These are phyloP conservation scores for Ophiostoma angusticollis DNA, from an alignment of 2,329 filamentous ascomycete genomes.

Conservation along the genomic window DNA sequence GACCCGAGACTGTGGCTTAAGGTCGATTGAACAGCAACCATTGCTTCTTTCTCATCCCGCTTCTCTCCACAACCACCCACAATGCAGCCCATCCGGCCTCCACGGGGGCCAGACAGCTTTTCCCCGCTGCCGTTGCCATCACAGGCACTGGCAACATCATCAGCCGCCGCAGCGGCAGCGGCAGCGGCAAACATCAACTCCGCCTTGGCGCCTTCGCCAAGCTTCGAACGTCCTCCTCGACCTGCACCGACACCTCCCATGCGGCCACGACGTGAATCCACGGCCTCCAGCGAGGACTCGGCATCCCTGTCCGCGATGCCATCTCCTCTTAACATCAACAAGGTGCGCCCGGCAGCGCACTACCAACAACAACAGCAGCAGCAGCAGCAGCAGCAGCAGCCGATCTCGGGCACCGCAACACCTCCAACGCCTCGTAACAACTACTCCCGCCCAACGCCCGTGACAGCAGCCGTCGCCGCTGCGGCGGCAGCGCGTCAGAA, in stretches of 20 bases:
- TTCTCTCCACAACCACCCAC: conserved; percentile 18
- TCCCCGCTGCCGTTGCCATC: conserved; percentile 31
- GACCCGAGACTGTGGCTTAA: too few species aligned
- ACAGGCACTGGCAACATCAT: neutral
- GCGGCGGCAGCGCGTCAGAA: conserved; percentile 11
- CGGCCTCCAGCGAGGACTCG: conserved; percentile 32
- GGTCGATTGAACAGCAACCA: too few species aligned
- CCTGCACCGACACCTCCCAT: conserved; percentile 18
- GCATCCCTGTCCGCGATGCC: conserved; percentile 12
- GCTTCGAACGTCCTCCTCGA: conserved; percentile 19
- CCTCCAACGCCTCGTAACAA: conserved; percentile 29
- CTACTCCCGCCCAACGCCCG: conserved; percentile 42
- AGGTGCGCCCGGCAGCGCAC: conserved; percentile 21
- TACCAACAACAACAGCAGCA: conserved; percentile 2
- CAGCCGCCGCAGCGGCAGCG: conserved; percentile 12
- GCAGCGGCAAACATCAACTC: conserved; percentile 12
- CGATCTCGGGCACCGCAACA: conserved; percentile 29
- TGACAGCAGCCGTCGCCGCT: conserved; percentile 18
- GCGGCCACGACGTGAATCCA: conserved; percentile 30
- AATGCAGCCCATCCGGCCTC: conserved; percentile 36
- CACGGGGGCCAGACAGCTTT: conserved; percentile 43
- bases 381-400: neutral
- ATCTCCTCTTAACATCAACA: conserved; percentile 30
- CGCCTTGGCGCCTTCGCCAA: neutral
- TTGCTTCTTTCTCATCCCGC: conserved; percentile 7